Evolutionary conservation across 2,329 filamentous ascomycete species (phyloP), one percentile per base, ranked within the genome.

Genomic region (Colletotrichum tropicale): DNA sequence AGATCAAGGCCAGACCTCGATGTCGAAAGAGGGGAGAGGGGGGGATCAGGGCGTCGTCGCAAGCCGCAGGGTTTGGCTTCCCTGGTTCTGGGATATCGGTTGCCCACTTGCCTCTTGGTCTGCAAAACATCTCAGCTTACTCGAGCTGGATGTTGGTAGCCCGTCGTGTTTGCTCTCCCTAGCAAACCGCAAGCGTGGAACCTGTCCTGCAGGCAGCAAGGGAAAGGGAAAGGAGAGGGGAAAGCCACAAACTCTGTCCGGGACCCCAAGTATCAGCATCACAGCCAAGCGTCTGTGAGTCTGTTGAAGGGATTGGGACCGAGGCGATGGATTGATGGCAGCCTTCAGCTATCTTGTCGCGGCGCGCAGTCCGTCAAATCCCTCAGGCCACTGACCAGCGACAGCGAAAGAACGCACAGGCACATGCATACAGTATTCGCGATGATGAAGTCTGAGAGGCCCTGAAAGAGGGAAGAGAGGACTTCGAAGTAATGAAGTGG

Each of bases 1-100:
- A 48, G 28, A 58, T 60, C 43, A 16, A 36, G 34, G 61, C 61
- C 61, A 61, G 38, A 73, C 72, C 64, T 81, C 77, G 71, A 81
- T 75, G 70, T 78, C 18, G 34, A n/a, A 36, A 36, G 15, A 32
- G 43, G 43, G 18, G 30, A 60, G 24, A 43, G 48, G 48, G 15
- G 15, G 26, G 65, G 21, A 15, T 32, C 8, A 48, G 36, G 56
- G 21, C 32, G 52, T 24, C 30, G 30, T 30, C 28, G n/a, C 34
- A 48, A 36, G 32, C 21, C 21, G 62, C 64, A 30, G 64, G 52
- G 36, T 66, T 56, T 26, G 16, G 60, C 28, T 43, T 34, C n/a
- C 8, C 36, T 21, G 58, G 43, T 21, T 12, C 28, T 30, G 32
- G 64, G 26, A 58, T 58, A 58, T 30, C 26, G 55, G 16, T 58